These are phyloP conservation scores for Talaromyces adpressus DNA, from an alignment of 495 filamentous ascomycete genomes.

Conservation along the genomic window DNA sequence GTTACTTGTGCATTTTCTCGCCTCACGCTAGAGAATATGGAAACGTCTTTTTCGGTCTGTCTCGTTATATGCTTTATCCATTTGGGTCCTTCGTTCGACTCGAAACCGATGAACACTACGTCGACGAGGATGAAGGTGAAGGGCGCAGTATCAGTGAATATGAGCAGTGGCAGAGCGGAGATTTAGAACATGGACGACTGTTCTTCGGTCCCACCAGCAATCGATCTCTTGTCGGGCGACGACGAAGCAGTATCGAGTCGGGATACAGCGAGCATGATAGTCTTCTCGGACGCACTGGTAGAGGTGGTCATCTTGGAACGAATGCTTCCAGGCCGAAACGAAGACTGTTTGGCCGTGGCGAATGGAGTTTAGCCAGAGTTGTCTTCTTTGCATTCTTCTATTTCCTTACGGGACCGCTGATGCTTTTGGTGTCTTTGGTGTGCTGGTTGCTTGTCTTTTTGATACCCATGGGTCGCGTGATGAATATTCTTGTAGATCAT, in stretches of 20 bases:
- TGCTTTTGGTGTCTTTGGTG: conserved; percentile 75
- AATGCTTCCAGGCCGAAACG: conserved; percentile 64
- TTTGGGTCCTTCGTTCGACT: conserved; percentile 95
- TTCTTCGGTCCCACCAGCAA: conserved; percentile 85
- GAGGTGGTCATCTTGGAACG: conserved; percentile 41
- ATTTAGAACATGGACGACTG: conserved; percentile 87
- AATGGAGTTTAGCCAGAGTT: conserved; percentile 91
- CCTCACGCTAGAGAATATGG: conserved; percentile 83
- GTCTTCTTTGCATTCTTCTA: conserved; percentile 98
- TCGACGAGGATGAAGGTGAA: conserved; percentile 96
- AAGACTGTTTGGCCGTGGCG: conserved; percentile 85
- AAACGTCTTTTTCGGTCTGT: conserved; percentile 72
- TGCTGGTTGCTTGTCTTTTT: conserved; percentile 97
- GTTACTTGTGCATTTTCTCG: conserved; percentile 72
- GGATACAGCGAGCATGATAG: conserved; percentile 75
- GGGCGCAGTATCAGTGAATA: conserved; percentile 99
- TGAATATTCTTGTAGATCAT: conserved; percentile 82
- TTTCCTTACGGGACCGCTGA: conserved; percentile 80
- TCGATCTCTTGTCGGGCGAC: conserved; percentile 80
- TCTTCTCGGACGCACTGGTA: conserved; percentile 64
- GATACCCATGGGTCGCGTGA: conserved; percentile 98
- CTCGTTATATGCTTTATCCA: conserved; percentile 85
- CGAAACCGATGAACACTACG: conserved; percentile 87
- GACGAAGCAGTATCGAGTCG: conserved; percentile 83
- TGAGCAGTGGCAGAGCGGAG: conserved; percentile 97